Conservation (phyloP, 2,329 filamentous ascomycete species). For the Beauveria varroae region DNA sequence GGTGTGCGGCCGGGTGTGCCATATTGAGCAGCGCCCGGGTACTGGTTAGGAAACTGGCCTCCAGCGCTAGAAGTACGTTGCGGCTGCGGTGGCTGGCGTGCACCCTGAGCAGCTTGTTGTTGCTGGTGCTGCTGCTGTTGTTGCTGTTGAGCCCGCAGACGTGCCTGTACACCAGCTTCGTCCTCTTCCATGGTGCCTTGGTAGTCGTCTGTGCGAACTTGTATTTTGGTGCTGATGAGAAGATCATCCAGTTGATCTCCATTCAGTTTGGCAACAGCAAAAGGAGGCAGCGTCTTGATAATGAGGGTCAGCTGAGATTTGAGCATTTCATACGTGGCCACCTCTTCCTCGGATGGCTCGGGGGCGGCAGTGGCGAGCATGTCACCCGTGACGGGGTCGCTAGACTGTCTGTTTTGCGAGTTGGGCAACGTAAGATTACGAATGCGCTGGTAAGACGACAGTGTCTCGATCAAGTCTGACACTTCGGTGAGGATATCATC, state of each 20-base stretch:
- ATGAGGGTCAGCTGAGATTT: conserved; percentile 69
- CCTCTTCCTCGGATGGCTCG: conserved; percentile 57
- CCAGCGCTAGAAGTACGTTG: conserved; percentile 33
- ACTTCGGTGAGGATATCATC: conserved; percentile 68
- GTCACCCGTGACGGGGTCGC: conserved; percentile 58
- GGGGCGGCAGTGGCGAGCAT: conserved; percentile 60
- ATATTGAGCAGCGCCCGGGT: conserved; percentile 37
- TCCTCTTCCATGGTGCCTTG: conserved; percentile 80
- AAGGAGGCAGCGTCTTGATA: conserved; percentile 70
- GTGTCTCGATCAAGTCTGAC: conserved; percentile 66
- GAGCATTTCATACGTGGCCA: conserved; percentile 60
- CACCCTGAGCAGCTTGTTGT: conserved; percentile 19
- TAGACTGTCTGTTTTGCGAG: conserved; percentile 52
- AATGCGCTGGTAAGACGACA: conserved; percentile 72
- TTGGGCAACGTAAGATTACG: conserved; percentile 63
- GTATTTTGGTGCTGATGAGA: conserved; percentile 70
- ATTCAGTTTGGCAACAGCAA: conserved; percentile 77
- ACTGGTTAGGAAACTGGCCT: conserved; percentile 37
- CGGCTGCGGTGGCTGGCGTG: conserved; percentile 29
- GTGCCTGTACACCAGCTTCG: conserved; percentile 51
- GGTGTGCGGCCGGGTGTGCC: conserved; percentile 39
- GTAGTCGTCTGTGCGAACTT: conserved; percentile 66
- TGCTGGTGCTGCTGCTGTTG: conserved; percentile 19
- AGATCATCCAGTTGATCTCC: conserved; percentile 79
- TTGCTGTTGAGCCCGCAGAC: conserved; percentile 34